A percentile compares a stretch with the other conserved stretches of the same genome.
These are phyloP conservation scores for Lyophyllum atratum DNA, from an alignment of 768 basidiomycete species.

Conservation along the genomic window DNA sequence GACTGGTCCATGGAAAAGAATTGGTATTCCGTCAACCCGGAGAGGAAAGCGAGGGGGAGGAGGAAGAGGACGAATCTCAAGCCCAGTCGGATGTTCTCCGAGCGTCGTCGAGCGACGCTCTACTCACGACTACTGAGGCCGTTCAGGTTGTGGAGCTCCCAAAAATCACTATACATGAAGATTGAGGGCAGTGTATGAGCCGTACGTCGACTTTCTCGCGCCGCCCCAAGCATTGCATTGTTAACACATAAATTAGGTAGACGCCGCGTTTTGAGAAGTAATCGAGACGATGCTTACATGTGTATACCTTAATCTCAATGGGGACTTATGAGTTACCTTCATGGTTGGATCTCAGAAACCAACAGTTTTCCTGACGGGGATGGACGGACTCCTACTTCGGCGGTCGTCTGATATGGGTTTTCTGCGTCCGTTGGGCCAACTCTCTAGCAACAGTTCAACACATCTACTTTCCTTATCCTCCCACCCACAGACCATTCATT, in stretches of 20 bases:
- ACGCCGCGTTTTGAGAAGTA: background rate
- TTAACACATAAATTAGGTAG: background rate
- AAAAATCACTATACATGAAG: slow-evolving; percentile 12
- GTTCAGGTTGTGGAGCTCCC: slow-evolving; percentile 7
- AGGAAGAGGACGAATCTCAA: slow-evolving; percentile 2
- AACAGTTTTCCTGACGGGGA: background rate
- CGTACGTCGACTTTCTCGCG: background rate
- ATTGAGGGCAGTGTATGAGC: background rate
- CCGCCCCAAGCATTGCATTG: background rate
- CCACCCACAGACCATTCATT: no score
- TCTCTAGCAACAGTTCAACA: no score
- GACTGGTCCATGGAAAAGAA: slow-evolving; percentile 78
- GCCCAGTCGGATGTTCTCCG: background rate
- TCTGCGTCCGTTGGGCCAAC: no score
- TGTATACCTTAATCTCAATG: background rate
- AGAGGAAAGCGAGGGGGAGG: slow-evolving; percentile 39
- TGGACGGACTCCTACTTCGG: no score
- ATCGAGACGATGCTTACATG: background rate
- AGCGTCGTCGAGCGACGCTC: background rate
- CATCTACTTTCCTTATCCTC: no score
- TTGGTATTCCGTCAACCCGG: slow-evolving; percentile 53
- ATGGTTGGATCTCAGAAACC: background rate
- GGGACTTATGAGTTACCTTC: background rate
- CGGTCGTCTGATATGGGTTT: no score
- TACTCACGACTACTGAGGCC: background rate